A percentile compares a stretch with the other conserved stretches of the same genome.
Conservation (phyloP, 257 asterid genomes). For the Ilex asprella region DNA sequence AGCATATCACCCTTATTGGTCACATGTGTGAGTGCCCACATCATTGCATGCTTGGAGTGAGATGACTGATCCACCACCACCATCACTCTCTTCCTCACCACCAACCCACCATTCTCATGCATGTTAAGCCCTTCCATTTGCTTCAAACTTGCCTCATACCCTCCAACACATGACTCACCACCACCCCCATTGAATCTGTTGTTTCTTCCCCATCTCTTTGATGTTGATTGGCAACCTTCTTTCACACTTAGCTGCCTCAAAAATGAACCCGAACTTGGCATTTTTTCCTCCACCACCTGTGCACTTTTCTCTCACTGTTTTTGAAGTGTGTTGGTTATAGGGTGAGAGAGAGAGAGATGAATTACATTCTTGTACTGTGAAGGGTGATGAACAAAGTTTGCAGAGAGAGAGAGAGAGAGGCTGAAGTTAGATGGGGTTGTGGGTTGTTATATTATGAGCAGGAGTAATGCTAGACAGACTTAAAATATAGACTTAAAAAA, state of each 20-base stretch:
- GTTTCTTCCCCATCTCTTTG: slow-evolving; percentile 52
- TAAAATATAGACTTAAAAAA: no score
- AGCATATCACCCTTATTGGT: slow-evolving; percentile 71
- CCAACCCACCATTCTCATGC: slow-evolving; percentile 20
- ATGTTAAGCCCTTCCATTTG: slow-evolving; percentile 38
- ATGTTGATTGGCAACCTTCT: slow-evolving; percentile 60
- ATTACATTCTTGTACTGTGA: no score
- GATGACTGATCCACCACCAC: slow-evolving; percentile 78
- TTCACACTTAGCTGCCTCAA: slow-evolving; percentile 71
- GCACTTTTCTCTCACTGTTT: neutral
- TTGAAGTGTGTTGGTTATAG: no score
- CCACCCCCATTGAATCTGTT: neutral
- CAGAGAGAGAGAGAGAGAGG: no score
- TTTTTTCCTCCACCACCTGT: slow-evolving; percentile 8
- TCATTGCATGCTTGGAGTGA: slow-evolving; percentile 75
- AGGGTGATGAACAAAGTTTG: no score
- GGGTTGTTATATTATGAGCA: no score
- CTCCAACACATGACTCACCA: slow-evolving; percentile 6
- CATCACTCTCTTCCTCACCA: slow-evolving; percentile 82
- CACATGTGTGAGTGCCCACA: slow-evolving; percentile 93
- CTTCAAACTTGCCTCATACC: slow-evolving; percentile 14
- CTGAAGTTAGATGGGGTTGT: no score
- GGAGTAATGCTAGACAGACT: no score
- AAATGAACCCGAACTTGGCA: slow-evolving; percentile 60
- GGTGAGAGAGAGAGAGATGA: no score